Conservation (phyloP, 2,329 filamentous ascomycete species). For the Paecilomyces niveus region DNA sequence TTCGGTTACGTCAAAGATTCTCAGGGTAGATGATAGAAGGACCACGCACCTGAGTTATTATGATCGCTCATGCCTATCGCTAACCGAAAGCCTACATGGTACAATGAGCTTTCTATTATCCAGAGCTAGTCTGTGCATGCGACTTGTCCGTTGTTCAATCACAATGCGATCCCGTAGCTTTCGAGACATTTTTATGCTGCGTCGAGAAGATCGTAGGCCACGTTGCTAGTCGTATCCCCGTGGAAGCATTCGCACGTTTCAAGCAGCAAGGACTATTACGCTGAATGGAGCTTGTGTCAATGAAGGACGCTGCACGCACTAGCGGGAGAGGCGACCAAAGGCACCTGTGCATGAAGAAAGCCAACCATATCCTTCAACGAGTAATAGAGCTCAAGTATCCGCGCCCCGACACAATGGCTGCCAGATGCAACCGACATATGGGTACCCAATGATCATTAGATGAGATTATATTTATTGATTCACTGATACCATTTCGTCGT, state of each 20-base stretch:
- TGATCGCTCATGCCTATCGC: not conserved
- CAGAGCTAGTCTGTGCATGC: not conserved
- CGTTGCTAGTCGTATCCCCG: not conserved
- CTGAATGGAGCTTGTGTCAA: not conserved
- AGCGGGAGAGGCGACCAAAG: constrained; percentile 3
- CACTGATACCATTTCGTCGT: not conserved
- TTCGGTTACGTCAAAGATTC: not conserved
- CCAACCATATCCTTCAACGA: constrained; percentile 3
- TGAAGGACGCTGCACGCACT: not conserved
- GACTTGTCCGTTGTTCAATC: not conserved
- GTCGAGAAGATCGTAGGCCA: not conserved
- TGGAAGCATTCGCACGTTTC: not conserved
- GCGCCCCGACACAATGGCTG: not conserved
- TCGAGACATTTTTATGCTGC: not conserved
- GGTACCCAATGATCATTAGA: not conserved
- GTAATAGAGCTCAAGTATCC: not conserved
- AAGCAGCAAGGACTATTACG: not conserved
- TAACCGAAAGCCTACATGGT: not conserved
- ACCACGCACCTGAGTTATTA: not conserved
- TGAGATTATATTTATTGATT: not conserved
- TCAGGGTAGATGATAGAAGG: not conserved
- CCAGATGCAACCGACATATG: not conserved
- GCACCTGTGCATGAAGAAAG: constrained; percentile 6
- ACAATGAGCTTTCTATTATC: not conserved
- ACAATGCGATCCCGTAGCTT: not conserved